phyloP scores from a whole-genome alignment of 2,329 filamentous ascomycete genomes.

The Cordyceps cicadae region DNA sequence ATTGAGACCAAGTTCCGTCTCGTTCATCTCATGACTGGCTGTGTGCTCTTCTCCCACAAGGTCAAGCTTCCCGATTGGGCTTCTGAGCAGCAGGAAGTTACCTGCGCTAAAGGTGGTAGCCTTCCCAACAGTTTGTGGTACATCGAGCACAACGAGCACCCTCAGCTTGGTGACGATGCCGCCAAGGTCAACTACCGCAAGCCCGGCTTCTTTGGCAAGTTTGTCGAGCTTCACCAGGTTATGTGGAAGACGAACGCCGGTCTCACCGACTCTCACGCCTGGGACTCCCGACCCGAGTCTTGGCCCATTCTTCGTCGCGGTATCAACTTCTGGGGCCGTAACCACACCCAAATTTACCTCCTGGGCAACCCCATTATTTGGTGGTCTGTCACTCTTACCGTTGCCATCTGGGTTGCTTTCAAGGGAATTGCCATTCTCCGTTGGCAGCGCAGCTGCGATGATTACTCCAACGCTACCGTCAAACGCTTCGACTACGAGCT shows the following conservation, averaged over 20 bases:
- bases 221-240: slow-evolving; percentile 92
- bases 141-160: slow-evolving; percentile 82
- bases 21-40: slow-evolving; percentile 93
- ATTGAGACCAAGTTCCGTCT: slow-evolving; percentile 97
- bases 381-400: slow-evolving; percentile 77
- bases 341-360: slow-evolving; percentile 92
- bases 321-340: slow-evolving; percentile 98
- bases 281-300: slow-evolving; percentile 89
- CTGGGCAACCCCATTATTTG: slow-evolving; percentile 92
- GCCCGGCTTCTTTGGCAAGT: slow-evolving; percentile 94
- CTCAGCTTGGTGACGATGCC: slow-evolving; percentile 60
- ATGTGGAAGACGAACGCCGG: slow-evolving; percentile 99
- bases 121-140: slow-evolving; percentile 98
- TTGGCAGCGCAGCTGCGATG: slow-evolving; percentile 88
- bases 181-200: slow-evolving; percentile 96
- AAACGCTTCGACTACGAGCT: slow-evolving; percentile 98
- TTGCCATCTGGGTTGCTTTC: slow-evolving; percentile 70
- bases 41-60: slow-evolving; percentile 94
- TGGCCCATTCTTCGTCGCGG: slow-evolving; percentile 90
- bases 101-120: slow-evolving; percentile 83
- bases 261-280: slow-evolving; percentile 90
- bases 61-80: slow-evolving; percentile 98
- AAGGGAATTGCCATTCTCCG: slow-evolving; percentile 81
- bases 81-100: slow-evolving; percentile 98
- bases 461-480: slow-evolving; percentile 75